Conservation (phyloP, 495 filamentous ascomycete genomes). For the Podospora pseudoanserina region DNA sequence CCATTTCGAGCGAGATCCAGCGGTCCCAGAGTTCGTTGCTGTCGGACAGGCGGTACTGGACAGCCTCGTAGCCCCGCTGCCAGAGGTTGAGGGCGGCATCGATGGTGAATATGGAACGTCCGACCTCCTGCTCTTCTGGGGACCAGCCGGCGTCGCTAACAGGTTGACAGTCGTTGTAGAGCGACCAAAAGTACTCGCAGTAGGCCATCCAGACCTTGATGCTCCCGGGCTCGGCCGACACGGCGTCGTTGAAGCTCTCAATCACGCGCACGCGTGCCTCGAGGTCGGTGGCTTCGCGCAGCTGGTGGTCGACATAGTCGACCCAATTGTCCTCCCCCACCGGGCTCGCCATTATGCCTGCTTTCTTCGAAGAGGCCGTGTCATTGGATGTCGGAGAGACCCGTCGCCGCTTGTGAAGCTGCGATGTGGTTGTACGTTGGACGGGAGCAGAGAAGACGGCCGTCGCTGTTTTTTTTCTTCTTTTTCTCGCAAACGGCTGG, state of each 20-base stretch:
- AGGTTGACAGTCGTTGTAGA: constrained; percentile 63
- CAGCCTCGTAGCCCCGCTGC: constrained; percentile 71
- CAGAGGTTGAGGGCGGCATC: constrained; percentile 74
- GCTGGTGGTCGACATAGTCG: constrained; percentile 50
- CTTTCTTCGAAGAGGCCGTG: constrained; percentile 22
- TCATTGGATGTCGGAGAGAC: constrained; percentile 24
- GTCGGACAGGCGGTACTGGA: constrained; percentile 76
- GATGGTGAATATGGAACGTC: constrained; percentile 74
- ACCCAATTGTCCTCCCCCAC: constrained; percentile 56
- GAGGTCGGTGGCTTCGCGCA: constrained; percentile 47
- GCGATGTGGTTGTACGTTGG: background rate
- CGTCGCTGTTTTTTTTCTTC: background rate
- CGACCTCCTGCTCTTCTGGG: constrained; percentile 70
- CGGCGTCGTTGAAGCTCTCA: constrained; percentile 75
- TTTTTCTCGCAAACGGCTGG: background rate
- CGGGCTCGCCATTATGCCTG: constrained; percentile 47
- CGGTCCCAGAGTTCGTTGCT: constrained; percentile 89
- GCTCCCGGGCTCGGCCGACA: constrained; percentile 78
- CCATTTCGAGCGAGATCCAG: constrained; percentile 60
- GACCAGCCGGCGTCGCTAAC: constrained; percentile 60
- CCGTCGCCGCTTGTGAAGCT: background rate
- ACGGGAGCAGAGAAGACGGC: background rate
- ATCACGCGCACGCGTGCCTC: constrained; percentile 67
- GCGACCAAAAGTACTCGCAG: constrained; percentile 77
- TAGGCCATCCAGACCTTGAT: constrained; percentile 84